Evolutionary conservation across 192 early-diverging fungal species (phyloP), one percentile per base, ranked within the genome.

Genomic region (Phlyctochytrium planicorne): DNA sequence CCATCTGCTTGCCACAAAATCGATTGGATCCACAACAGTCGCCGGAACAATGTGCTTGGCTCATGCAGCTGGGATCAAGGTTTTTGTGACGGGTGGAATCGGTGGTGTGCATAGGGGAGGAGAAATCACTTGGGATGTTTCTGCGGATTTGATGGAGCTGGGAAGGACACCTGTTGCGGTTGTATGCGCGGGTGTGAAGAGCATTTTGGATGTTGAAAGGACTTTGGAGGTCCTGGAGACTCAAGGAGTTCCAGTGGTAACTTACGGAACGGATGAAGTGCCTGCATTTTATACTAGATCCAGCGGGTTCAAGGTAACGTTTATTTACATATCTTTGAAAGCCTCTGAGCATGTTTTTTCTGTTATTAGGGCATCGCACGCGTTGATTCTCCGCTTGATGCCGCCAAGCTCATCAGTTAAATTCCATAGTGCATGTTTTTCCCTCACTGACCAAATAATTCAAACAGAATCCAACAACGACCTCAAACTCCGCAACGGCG

Each of bases 31-130:
- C 3, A 98, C 97, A 0, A 98, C 97, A 0, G 97, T 98, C 16
- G 87, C 95, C 16, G 88, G 88, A 3, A 98, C 95, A 0, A 93
- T 96, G 89, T 61, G 93, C n/a, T 83, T 90, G 2, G 95, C 97
- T 2, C 84, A 93, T 67, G 72, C 75, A 52, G 92, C 89, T 3
- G 95, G 94, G 1, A 98, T 98, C 60, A 68, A 72, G 34, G 78
- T 98, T 0, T 98, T 98, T 84, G 94, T 91, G 4, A 98, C 97
- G 2, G 97, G 97, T 23, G 97, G 96, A 3, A 97, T 98, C 61
- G 97, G 97, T 36, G 97, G 97, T 34, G 95, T 94, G 32, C 94
- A 96, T 64, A 85, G 95, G 6, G 93, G 90, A 6, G 92, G 84
- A 17, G 73, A 65, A 74, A 24, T 85, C 1, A 62, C 53, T 23